Base-by-base conservation (phyloP, 805 yeast species). In the Kuraishia ogatae region DNA sequence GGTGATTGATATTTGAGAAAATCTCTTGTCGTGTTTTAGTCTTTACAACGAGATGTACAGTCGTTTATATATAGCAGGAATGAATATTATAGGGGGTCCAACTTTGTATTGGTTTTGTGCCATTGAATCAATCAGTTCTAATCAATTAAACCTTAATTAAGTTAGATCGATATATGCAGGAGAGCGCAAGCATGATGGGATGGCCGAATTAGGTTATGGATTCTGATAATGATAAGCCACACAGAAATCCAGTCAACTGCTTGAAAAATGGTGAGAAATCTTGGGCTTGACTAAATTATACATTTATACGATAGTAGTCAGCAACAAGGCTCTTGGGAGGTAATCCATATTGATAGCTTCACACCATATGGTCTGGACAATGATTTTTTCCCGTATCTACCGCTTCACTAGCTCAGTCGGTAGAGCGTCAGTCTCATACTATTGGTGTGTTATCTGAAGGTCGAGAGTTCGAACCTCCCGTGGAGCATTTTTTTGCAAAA, bases 381-480 rank as follows among this genome's bases (percentile, higher is more conserved):
- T 35, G 43, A 17, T 35, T 35, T 35, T 28, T 35, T 15, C 43
- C 43, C 43, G n/a, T 35, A 35, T 35, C 43, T 35, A 35, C 43
- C 43, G 59, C 58, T 55, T 51, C 53, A 29, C 58, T 57, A 54
- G 59, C 59, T 57, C 59, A 57, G 59, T 57, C 53, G 59, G 59
- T 55, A 57, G 59, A 57, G 59, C 59, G 59, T 57, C 59, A 57
- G 59, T 57, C 59, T 57, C 59, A 57, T 57, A 57, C 35, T 43
- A 50, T 39, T 28, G n/a, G 50, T 54, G 56, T 43, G 56, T 49
- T 50, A 57, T 57, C 59, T 57, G 59, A 57, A 57, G 59, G 59
- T 57, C 59, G 59, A 57, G 59, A 57, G 59, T 57, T 57, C 59
- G 59, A 57, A 28, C 55, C 59, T 57, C 59, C 59, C 59, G 58